Evolutionary conservation across 2,329 filamentous ascomycete genomes (phyloP).

Genomic region (Diplocarpon rosae): DNA sequence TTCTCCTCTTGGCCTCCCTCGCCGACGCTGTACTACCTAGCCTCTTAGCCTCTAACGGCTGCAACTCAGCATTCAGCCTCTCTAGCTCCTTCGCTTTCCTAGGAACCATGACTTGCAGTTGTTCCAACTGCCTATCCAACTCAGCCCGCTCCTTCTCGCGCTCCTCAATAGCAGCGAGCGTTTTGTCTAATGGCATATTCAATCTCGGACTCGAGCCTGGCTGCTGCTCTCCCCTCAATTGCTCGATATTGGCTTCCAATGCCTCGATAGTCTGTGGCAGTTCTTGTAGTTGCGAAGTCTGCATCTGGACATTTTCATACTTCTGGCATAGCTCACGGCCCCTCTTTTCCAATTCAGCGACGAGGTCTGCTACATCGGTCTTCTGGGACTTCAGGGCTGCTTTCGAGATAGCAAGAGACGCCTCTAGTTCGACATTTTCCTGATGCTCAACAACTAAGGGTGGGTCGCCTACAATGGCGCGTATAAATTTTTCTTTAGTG

Average conservation of each 20-base stretch:
- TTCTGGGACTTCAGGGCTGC: slow-evolving; percentile 70
- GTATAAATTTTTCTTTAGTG: slow-evolving; percentile 95
- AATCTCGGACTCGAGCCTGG: slow-evolving; percentile 35
- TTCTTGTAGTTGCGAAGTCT: slow-evolving; percentile 38
- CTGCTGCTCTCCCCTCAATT: slow-evolving; percentile 34
- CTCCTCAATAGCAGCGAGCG: slow-evolving; percentile 40
- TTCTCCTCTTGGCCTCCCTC: slow-evolving; percentile 58
- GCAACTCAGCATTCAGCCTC: slow-evolving; percentile 54
- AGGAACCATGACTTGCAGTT: slow-evolving; percentile 49
- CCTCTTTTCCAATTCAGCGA: slow-evolving; percentile 58
- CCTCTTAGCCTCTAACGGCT: slow-evolving; percentile 55
- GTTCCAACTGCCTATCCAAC: slow-evolving; percentile 52
- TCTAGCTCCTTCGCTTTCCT: slow-evolving; percentile 58
- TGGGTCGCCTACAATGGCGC: slow-evolving; percentile 81
- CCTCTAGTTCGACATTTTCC: slow-evolving; percentile 72
- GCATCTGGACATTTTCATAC: slow-evolving; percentile 39
- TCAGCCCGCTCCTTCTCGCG: slow-evolving; percentile 41
- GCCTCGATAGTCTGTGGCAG: slow-evolving; percentile 39
- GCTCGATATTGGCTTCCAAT: slow-evolving; percentile 38
- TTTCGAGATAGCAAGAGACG: slow-evolving; percentile 59
- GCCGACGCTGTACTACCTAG: slow-evolving; percentile 55
- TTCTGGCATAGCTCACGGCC: slow-evolving; percentile 46
- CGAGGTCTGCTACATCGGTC: slow-evolving; percentile 61
- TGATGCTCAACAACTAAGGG: slow-evolving; percentile 72
- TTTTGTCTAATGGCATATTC: slow-evolving; percentile 47